A percentile compares a stretch with the other conserved stretches of the same genome.
Evolutionary conservation across 768 basidiomycete species (phyloP).

Genomic region (Lactarius indigo): DNA sequence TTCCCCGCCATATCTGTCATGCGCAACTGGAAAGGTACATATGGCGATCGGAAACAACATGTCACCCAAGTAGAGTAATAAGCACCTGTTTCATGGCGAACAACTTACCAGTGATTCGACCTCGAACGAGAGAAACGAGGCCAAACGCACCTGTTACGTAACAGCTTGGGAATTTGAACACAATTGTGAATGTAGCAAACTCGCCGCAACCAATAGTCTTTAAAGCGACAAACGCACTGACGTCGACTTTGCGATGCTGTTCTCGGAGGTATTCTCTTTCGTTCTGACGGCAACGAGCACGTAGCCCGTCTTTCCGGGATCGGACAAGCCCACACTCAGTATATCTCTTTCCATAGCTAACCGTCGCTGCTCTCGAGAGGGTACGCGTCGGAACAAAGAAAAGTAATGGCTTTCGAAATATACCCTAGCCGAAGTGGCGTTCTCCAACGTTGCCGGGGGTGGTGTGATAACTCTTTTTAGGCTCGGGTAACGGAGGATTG

Average conservation of each 20-base stretch:
- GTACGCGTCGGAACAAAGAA: conserved; percentile 76
- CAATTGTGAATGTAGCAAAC: conserved; percentile 27
- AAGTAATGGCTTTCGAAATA: conserved; percentile 93
- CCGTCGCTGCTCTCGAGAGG: conserved; percentile 81
- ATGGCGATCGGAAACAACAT: conserved; percentile 22
- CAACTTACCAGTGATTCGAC: conserved; percentile 71
- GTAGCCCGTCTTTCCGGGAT: conserved; percentile 67
- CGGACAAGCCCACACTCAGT: conserved; percentile 63
- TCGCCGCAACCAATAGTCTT: conserved; percentile 93
- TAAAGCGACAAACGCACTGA: conserved; percentile 80
- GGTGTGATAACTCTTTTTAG: conserved; percentile 68
- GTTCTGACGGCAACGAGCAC: conserved; percentile 77
- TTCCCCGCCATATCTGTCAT: conserved; percentile 93
- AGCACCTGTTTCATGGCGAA: conserved; percentile 96
- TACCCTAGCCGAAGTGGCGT: conserved; percentile 87
- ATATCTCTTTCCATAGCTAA: conserved; percentile 88
- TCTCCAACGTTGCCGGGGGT: conserved; percentile 88
- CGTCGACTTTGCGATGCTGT: conserved; percentile 75
- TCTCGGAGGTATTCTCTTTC: conserved; percentile 91
- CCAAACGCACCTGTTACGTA: conserved; percentile 81
- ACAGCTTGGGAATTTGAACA: conserved; percentile 22
- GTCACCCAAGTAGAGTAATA: conserved; percentile 22
- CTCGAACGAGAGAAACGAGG: conserved; percentile 88
- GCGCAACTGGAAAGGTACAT: conserved; percentile 51
- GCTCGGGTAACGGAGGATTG: conserved; percentile 33